Conservation (phyloP, 176 grass and related monocot species). For the Secale cereale region DNA sequence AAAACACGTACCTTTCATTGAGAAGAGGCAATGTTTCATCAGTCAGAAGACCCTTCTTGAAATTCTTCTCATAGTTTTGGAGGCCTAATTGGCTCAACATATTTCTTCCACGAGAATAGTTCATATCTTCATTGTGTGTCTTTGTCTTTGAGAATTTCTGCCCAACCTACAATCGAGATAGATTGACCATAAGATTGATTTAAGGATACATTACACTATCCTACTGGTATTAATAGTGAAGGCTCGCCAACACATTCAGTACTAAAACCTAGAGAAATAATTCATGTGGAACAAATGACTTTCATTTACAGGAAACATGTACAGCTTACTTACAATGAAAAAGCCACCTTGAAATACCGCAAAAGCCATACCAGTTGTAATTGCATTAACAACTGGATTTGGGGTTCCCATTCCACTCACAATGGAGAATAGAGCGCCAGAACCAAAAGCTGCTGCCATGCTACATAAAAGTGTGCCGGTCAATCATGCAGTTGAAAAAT, state of each 20-base stretch:
- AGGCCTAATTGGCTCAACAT: constrained; percentile 81
- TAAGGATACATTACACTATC: not conserved
- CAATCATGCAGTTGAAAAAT: not conserved
- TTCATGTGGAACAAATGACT: not conserved
- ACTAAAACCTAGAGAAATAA: not conserved
- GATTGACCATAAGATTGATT: not conserved
- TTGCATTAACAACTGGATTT: constrained; percentile 81
- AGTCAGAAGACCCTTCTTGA: constrained; percentile 91
- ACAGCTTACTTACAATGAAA: constrained; percentile 72
- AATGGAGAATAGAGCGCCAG: constrained; percentile 93
- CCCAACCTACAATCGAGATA: constrained; percentile 58
- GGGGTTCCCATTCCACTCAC: constrained; percentile 93
- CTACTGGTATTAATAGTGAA: not conserved
- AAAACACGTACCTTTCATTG: constrained; percentile 60
- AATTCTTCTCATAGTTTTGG: constrained; percentile 96
- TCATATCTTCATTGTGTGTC: constrained; percentile 58
- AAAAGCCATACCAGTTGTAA: constrained; percentile 88
- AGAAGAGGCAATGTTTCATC: constrained; percentile 87
- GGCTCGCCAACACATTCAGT: not conserved
- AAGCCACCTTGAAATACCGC: constrained; percentile 95
- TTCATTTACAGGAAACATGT: constrained; percentile 4
- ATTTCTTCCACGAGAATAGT: constrained; percentile 68
- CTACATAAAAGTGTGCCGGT: constrained; percentile 42
- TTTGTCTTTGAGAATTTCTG: constrained; percentile 85
- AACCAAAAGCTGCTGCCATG: constrained; percentile 94